These are phyloP conservation scores for Cytospora piceae DNA, from an alignment of 2,329 filamentous ascomycete species.

Conservation along the genomic window DNA sequence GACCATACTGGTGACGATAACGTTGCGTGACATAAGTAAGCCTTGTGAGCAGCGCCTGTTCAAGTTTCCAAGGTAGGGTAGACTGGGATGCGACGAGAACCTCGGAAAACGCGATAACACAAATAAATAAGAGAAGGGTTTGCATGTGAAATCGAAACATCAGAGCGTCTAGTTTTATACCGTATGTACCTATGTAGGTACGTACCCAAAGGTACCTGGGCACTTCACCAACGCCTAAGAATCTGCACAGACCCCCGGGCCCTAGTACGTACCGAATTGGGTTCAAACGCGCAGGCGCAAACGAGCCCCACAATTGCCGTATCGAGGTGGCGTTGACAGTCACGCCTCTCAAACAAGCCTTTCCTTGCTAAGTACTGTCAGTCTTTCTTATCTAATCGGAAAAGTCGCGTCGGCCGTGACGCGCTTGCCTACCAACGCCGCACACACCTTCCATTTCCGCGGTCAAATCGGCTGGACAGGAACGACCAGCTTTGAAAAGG, in stretches of 20 bases:
- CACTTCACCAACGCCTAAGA: too few relatives aligned
- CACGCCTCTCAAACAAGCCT: not conserved
- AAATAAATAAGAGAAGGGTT: too few relatives aligned
- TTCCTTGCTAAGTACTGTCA: not conserved
- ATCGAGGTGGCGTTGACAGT: not conserved
- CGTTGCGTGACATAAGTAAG: not conserved
- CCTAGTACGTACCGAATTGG: too few relatives aligned
- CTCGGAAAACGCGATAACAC: not conserved
- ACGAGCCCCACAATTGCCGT: too few relatives aligned
- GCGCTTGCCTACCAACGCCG: constrained; percentile 8
- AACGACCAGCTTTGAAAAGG: constrained; percentile 17
- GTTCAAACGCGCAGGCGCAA: too few relatives aligned
- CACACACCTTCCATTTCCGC: constrained; percentile 1
- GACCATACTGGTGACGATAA: not conserved
- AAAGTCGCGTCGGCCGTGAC: constrained; percentile 21
- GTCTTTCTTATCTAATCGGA: constrained; percentile 20
- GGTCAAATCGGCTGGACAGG: constrained; percentile 8
- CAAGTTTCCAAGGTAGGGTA: not conserved
- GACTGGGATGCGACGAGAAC: not conserved
- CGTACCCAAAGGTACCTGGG: too few relatives aligned
- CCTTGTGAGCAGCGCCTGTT: not conserved
- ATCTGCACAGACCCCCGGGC: too few relatives aligned
- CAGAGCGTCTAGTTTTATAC: too few relatives aligned
- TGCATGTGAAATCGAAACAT: too few relatives aligned
- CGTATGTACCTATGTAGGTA: too few relatives aligned